These are phyloP conservation scores for Elongisporangium prolatum DNA, from an alignment of 352 stramenopile species.

Conservation along the genomic window DNA sequence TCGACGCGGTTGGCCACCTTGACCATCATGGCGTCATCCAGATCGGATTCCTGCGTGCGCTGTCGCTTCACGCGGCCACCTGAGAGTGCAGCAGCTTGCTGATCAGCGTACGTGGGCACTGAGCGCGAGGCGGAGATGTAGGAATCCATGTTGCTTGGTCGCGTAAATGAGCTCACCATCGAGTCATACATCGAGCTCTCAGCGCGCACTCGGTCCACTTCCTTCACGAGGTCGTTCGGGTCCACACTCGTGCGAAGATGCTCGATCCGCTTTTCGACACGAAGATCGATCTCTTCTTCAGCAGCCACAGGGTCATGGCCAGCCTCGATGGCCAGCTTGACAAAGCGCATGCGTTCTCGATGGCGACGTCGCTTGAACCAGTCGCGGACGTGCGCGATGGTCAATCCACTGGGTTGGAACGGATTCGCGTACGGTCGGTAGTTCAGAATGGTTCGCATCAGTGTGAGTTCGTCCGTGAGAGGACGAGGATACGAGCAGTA, in stretches of 20 bases:
- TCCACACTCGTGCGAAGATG: constrained; percentile 59
- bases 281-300: constrained; percentile 72
- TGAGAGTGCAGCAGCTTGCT: constrained; percentile 4
- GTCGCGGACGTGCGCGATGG: constrained; percentile 69
- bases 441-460: constrained; percentile 83
- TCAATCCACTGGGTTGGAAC: constrained; percentile 52
- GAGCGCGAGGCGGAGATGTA: constrained; percentile 54
- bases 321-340: constrained; percentile 67
- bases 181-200: constrained; percentile 65
- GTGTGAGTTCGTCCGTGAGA: constrained; percentile 70
- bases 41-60: constrained; percentile 55
- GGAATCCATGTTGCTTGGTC: constrained; percentile 45
- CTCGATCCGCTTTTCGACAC: constrained; percentile 76
- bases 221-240: constrained; percentile 76
- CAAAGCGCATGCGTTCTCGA: constrained; percentile 72
- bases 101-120: constrained; percentile 41
- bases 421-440: constrained; percentile 73
- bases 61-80: constrained; percentile 40
- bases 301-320: constrained; percentile 50
- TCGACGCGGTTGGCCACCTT: constrained; percentile 61
- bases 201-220: constrained; percentile 64
- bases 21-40: constrained; percentile 60
- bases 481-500: constrained; percentile 79
- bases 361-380: constrained; percentile 84
- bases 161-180: constrained; percentile 58